Conservation (phyloP, 768 basidiomycete genomes). For the Rossbeevera mucosa region DNA sequence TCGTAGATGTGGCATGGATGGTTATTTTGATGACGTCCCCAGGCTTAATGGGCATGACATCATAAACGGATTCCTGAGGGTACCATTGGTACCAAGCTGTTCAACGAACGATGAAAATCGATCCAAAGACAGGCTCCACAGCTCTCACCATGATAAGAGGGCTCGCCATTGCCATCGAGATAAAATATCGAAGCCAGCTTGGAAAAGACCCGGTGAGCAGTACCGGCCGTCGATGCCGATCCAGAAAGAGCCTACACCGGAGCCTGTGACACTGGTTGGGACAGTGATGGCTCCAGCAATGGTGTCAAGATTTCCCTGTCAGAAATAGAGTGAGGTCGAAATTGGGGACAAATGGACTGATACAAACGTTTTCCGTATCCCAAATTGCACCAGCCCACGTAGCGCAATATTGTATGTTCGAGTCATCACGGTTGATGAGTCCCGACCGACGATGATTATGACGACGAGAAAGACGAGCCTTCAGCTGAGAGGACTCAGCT, state of each 20-base stretch:
- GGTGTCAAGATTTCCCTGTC: slow-evolving; percentile 10
- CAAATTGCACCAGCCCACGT: slow-evolving; percentile 21
- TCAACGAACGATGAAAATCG: background rate
- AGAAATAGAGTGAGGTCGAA: background rate
- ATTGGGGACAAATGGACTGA: background rate
- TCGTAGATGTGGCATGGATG: slow-evolving; percentile 16
- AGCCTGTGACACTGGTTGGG: slow-evolving; percentile 1
- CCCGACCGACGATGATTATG: slow-evolving; percentile 11
- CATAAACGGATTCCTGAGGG: slow-evolving; percentile 14
- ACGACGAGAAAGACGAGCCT: slow-evolving; percentile 13
- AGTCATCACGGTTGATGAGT: slow-evolving; percentile 3
- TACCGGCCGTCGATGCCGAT: slow-evolving; percentile 14
- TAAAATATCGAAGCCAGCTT: slow-evolving; percentile 13
- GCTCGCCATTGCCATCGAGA: background rate
- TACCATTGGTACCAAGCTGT: slow-evolving; percentile 24
- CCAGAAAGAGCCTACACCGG: slow-evolving; percentile 7
- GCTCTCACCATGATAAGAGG: slow-evolving; percentile 7
- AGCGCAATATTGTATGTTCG: too few species aligned
- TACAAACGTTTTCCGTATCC: slow-evolving; percentile 8
- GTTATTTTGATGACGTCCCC: slow-evolving; percentile 17
- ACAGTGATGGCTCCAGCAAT: slow-evolving; percentile 10
- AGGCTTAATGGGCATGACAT: slow-evolving; percentile 7
- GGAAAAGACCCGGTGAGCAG: slow-evolving; percentile 9
- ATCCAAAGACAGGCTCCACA: background rate
- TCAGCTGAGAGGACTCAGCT: slow-evolving; percentile 14